Percentiles rank a stretch among this genome's conserved stretches.
Evolutionary conservation across 192 early-diverging fungal species (phyloP).

Genomic region (Dimargaris xerosporica): DNA sequence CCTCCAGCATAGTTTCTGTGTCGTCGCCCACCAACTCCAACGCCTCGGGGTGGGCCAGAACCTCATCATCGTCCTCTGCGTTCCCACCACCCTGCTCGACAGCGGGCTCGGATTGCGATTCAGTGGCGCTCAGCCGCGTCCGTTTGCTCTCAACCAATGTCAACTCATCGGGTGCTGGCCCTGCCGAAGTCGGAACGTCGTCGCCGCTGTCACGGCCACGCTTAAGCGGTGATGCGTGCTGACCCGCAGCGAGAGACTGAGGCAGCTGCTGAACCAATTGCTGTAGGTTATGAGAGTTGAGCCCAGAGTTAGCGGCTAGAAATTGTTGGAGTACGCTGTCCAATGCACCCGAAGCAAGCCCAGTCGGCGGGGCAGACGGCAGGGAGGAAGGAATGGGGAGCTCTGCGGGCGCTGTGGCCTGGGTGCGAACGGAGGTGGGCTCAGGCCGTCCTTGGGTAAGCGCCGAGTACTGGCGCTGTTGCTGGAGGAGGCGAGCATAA

Average conservation of each 20-base stretch:
- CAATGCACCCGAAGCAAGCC: neutral
- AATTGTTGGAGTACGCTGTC: neutral
- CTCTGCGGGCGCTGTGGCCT: neutral
- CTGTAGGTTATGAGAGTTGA: neutral
- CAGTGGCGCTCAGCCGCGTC: neutral
- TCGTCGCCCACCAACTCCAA: neutral
- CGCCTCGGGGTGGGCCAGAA: neutral
- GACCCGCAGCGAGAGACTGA: too few species aligned
- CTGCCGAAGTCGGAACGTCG: too few species aligned
- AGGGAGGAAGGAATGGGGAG: neutral
- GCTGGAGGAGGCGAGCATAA: constrained; percentile 2
- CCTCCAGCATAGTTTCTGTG: neutral
- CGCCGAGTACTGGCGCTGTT: constrained; percentile 2
- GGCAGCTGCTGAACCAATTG: neutral
- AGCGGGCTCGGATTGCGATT: neutral
- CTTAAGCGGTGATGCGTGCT: too few species aligned
- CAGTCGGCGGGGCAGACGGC: neutral
- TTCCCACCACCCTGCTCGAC: neutral
- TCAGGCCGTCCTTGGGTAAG: neutral
- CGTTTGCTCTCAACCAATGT: neutral
- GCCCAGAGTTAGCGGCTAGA: neutral
- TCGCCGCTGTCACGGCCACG: too few species aligned
- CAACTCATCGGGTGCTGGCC: neutral
- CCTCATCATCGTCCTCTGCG: neutral
- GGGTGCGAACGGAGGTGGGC: neutral